Evolutionary conservation across 805 yeast species (phyloP), one percentile per base, ranked within the genome.

Genomic region (Clavispora fructus): DNA sequence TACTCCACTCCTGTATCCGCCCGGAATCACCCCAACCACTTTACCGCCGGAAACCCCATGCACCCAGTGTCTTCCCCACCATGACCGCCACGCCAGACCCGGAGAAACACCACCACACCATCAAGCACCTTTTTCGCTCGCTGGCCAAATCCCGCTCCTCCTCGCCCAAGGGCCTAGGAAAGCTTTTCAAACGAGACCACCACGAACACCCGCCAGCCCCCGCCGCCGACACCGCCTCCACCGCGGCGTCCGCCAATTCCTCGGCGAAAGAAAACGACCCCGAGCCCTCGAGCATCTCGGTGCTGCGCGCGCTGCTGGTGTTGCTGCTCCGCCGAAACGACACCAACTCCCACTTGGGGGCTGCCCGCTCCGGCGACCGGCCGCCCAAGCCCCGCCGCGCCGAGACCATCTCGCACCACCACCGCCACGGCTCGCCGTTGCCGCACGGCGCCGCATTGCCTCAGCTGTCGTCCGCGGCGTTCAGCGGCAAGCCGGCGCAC

Each of bases 321-420:
- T 39, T 42, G 16, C 38, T 50, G 31, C 31, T 46, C 32, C 50
- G 50, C 37, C 32, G 56, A 12, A 46, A 52, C 39, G 55, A 54
- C 42, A 45, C 49, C 33, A 48, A 44, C 39, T 42, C 45, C 17
- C 13, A n/a, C 6, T 40, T 40, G 41, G 25, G 25, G 12, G 39
- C 41, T n/a, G 44, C 28, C 47, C 33, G 48, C 13, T 17, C 19
- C 41, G 40, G 12, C 12, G 32, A 27, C 37, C 46, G 19, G 2
- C 16, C 40, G 11, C 30, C 35, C 35, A 33, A 14, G 23, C 37
- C 37, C 6, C 43, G 32, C 25, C 45, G 55, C 41, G 72, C 70
- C 2, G 73, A 70, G 47, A 69, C 75, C 1, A 41, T 65, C 48
- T 64, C 67, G 23, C 73, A 68, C 55, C 49, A 68, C n/a, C 68